Evolutionary conservation across 257 asterid genomes (phyloP).

Genomic region (Solanum chmielewskii): DNA sequence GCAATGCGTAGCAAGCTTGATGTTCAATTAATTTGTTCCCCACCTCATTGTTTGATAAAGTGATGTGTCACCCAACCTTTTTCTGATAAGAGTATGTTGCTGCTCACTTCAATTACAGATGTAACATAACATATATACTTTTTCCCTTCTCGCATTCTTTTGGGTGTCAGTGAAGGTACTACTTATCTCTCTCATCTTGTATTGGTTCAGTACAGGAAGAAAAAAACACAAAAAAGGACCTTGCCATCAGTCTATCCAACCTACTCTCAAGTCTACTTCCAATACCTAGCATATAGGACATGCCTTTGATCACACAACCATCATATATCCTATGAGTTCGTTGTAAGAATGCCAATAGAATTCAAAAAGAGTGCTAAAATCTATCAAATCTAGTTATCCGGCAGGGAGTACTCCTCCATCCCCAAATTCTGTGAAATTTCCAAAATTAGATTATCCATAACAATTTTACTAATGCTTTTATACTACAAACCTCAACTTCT

Average conservation of each 20-base stretch:
- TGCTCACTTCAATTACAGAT: not conserved
- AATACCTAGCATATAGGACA: not conserved
- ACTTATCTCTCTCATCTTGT: not conserved
- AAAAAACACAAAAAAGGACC: not conserved
- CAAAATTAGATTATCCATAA: not conserved
- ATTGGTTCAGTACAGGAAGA: not conserved
- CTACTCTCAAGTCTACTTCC: not conserved
- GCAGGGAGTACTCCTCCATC: not conserved
- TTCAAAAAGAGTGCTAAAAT: not conserved
- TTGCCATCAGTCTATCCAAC: not conserved
- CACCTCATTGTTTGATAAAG: not conserved
- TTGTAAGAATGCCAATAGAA: not conserved
- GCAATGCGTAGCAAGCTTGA: not conserved
- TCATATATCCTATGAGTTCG: not conserved
- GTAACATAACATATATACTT: not conserved
- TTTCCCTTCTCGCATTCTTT: not conserved
- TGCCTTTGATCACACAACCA: not conserved
- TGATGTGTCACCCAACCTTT: not conserved
- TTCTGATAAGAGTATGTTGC: not conserved
- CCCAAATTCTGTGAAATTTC: not conserved
- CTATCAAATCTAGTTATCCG: not conserved
- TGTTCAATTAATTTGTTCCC: not conserved
- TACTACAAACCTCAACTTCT: not conserved
- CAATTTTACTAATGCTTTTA: not conserved
- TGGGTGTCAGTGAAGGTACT: not conserved